Percentiles rank a stretch among this genome's conserved stretches.
Evolutionary conservation across 192 early-diverging fungal genomes (phyloP).

Genomic region (Linnemannia elongata): DNA sequence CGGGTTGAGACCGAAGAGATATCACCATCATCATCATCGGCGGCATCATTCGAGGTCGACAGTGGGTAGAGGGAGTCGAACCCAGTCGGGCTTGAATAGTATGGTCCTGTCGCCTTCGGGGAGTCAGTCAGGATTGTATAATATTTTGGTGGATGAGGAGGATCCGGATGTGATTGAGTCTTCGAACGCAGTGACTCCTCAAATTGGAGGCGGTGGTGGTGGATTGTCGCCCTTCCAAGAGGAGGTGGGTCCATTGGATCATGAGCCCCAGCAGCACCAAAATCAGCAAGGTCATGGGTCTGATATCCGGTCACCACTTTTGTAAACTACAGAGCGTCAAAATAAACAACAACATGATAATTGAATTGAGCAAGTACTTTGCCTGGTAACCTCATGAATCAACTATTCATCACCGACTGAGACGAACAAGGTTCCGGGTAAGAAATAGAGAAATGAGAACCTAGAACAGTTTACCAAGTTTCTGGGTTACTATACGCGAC

Average conservation of each 20-base stretch:
- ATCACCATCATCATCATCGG: conserved; percentile 26
- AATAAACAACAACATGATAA: not conserved
- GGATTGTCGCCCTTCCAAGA: not conserved
- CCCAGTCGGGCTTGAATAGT: conserved; percentile 35
- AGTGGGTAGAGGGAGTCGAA: not conserved
- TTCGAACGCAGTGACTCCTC: not conserved
- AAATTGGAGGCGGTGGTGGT: not conserved
- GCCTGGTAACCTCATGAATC: too few relatives aligned
- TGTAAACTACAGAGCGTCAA: not conserved
- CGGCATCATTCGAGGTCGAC: conserved; percentile 24
- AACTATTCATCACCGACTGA: too few relatives aligned
- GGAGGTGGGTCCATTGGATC: not conserved
- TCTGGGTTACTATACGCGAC: too few relatives aligned
- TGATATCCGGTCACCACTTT: not conserved
- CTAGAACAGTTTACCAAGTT: too few relatives aligned
- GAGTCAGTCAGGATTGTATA: conserved; percentile 40
- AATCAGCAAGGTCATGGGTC: not conserved
- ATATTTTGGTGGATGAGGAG: conserved; percentile 36
- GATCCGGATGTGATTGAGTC: conserved; percentile 12
- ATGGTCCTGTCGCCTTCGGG: conserved; percentile 44
- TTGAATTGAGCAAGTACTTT: too few relatives aligned
- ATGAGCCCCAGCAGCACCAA: not conserved
- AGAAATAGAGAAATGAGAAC: too few relatives aligned
- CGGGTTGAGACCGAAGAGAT: not conserved
- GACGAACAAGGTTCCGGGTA: too few relatives aligned